Conservation (phyloP, 305 asterid genomes). For the Solanum aculeatissimum region DNA sequence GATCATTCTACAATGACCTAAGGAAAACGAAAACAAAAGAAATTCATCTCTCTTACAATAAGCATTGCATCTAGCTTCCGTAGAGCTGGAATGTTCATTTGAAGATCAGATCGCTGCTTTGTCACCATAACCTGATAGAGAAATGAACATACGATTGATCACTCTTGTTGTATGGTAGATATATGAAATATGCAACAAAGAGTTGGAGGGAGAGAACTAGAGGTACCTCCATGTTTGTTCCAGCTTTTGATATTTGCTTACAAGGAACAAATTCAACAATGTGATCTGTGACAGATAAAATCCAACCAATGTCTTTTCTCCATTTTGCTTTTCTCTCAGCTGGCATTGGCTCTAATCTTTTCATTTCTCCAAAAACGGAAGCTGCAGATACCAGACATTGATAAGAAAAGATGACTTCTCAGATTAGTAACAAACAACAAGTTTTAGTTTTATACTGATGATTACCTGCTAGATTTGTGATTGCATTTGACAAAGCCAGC, state of each 20-base stretch:
- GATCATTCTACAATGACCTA: neutral
- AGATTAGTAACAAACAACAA: neutral
- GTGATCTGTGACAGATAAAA: conserved; percentile 72
- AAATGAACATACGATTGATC: neutral
- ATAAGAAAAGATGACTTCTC: neutral
- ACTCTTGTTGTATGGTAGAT: neutral
- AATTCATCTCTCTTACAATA: conserved; percentile 30
- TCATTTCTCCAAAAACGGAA: conserved; percentile 74
- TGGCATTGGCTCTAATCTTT: conserved; percentile 70
- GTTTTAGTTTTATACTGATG: neutral
- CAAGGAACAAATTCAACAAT: conserved; percentile 78
- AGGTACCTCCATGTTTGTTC: conserved; percentile 53
- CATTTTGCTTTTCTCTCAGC: conserved; percentile 51
- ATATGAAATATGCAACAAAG: neutral
- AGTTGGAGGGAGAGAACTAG: conserved; percentile 5
- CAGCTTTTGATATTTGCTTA: conserved; percentile 56
- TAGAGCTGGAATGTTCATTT: conserved; percentile 78
- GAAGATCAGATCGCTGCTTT: conserved; percentile 67
- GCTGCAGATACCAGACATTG: conserved; percentile 25
- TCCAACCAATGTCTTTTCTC: conserved; percentile 89
- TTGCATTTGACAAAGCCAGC: conserved; percentile 78
- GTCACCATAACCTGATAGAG: conserved; percentile 58
- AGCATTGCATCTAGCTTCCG: conserved; percentile 79
- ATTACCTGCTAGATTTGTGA: conserved; percentile 79
- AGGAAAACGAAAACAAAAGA: neutral